phyloP scores from a whole-genome alignment of 1,139 yeast genomes.

The Geotrichum bryndzae region DNA sequence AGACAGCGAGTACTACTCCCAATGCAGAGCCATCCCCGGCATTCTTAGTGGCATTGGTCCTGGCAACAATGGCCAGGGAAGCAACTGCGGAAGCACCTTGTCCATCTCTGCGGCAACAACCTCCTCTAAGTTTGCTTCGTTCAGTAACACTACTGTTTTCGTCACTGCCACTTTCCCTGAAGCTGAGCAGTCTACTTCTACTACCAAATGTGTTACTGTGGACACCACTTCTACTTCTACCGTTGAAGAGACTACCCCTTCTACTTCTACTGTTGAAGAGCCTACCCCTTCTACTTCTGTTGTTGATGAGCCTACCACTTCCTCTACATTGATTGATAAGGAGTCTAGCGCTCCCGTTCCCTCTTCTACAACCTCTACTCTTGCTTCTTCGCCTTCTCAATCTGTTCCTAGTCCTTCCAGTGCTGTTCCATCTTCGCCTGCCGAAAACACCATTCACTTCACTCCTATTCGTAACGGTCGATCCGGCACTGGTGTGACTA shows the following conservation, averaged over 20 bases:
- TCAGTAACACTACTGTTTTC: not conserved
- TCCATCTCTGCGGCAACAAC: not conserved
- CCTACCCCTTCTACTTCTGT: not conserved
- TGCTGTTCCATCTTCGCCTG: too few species aligned
- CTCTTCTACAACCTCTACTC: not conserved
- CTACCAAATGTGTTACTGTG: not conserved
- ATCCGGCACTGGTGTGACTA: slow-evolving; percentile 20
- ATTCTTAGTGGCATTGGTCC: slow-evolving; percentile 1
- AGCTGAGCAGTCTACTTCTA: not conserved
- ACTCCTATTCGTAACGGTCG: slow-evolving; percentile 17
- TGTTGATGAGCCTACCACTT: not conserved
- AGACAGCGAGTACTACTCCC: slow-evolving; percentile 9
- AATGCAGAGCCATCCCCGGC: slow-evolving; percentile 6
- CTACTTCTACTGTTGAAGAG: too few species aligned
- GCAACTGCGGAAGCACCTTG: not conserved
- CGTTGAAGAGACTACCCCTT: too few species aligned
- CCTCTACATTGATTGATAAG: not conserved
- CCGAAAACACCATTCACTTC: not conserved
- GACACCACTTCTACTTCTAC: too few species aligned
- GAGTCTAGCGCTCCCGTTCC: too few species aligned
- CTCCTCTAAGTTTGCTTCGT: not conserved
- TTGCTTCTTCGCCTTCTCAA: too few species aligned
- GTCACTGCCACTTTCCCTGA: not conserved
- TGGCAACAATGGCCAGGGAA: not conserved
- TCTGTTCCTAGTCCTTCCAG: too few species aligned